Conservation (phyloP, 129 eudicot species). For the Pulicaria dysenterica region DNA sequence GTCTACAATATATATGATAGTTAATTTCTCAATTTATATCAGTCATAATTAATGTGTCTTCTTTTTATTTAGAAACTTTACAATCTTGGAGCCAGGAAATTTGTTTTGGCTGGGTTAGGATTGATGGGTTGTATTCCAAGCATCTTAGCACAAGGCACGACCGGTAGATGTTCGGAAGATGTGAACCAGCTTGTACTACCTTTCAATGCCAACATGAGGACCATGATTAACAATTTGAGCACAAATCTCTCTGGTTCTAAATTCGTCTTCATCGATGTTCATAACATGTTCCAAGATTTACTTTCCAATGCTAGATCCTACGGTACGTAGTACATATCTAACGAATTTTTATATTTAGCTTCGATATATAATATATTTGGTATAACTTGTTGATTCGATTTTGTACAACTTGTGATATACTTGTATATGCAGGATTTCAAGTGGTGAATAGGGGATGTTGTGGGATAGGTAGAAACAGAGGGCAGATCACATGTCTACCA, state of each 20-base stretch:
- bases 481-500: slow-evolving; percentile 94
- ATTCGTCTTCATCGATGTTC: slow-evolving; percentile 60
- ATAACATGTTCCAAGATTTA: slow-evolving; percentile 79
- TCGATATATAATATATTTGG: not conserved
- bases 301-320: slow-evolving; percentile 58
- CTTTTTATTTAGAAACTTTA: slow-evolving; percentile 61
- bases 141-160: slow-evolving; percentile 60
- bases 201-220: slow-evolving; percentile 65
- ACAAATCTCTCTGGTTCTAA: slow-evolving; percentile 70
- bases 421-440: slow-evolving; percentile 58
- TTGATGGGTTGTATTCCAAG: slow-evolving; percentile 94
- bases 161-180: slow-evolving; percentile 59
- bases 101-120: slow-evolving; percentile 79
- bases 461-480: slow-evolving; percentile 82
- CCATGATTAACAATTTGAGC: slow-evolving; percentile 67
- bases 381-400: not conserved
- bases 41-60: not conserved
- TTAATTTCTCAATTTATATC: not conserved
- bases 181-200: slow-evolving; percentile 76
- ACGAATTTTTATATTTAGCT: not conserved
- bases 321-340: slow-evolving; percentile 44
- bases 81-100: slow-evolving; percentile 86
- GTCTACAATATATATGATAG: not conserved
- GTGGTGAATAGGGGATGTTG: slow-evolving; percentile 77
- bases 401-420: not conserved